Evolutionary conservation across 495 filamentous ascomycete species (phyloP).

Genomic region (Tuber calosporum): DNA sequence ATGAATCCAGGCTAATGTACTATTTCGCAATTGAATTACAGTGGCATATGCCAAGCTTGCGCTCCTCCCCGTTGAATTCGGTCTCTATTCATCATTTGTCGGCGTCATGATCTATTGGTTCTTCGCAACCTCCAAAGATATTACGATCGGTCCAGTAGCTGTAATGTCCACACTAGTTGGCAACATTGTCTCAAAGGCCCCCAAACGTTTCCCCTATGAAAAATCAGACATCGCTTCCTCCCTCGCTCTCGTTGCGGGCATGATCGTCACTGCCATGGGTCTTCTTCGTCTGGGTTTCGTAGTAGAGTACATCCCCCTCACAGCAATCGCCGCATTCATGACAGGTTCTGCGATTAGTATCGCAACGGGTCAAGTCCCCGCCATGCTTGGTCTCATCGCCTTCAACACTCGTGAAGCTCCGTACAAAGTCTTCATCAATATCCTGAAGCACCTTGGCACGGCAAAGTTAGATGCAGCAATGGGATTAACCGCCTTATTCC

Average conservation of each 20-base stretch:
- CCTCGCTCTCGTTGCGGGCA: slow-evolving; percentile 71
- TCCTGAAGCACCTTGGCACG: slow-evolving; percentile 62
- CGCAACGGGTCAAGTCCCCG: slow-evolving; percentile 74
- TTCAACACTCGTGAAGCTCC: slow-evolving; percentile 72
- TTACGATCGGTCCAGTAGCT: slow-evolving; percentile 97
- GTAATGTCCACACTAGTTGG: slow-evolving; percentile 90
- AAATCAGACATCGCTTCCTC: slow-evolving; percentile 57
- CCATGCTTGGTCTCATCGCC: slow-evolving; percentile 68
- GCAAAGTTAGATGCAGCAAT: slow-evolving; percentile 76
- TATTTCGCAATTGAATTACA: slow-evolving; percentile 10
- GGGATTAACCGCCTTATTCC: slow-evolving; percentile 70
- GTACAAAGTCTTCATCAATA: slow-evolving; percentile 82
- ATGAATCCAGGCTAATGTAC: background rate
- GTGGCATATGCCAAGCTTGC: slow-evolving; percentile 92
- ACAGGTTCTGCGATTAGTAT: slow-evolving; percentile 94
- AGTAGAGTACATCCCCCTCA: slow-evolving; percentile 88
- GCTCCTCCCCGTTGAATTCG: slow-evolving; percentile 67
- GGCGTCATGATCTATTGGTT: slow-evolving; percentile 96
- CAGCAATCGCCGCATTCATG: slow-evolving; percentile 94
- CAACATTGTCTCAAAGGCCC: slow-evolving; percentile 63
- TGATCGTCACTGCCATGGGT: slow-evolving; percentile 75
- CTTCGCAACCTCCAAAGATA: slow-evolving; percentile 97
- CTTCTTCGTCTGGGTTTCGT: slow-evolving; percentile 78
- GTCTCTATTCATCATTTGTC: slow-evolving; percentile 96
- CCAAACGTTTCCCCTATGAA: slow-evolving; percentile 53